Conservation (phyloP, 2,329 filamentous ascomycete genomes). For the Sodiomyces alkalinus region DNA sequence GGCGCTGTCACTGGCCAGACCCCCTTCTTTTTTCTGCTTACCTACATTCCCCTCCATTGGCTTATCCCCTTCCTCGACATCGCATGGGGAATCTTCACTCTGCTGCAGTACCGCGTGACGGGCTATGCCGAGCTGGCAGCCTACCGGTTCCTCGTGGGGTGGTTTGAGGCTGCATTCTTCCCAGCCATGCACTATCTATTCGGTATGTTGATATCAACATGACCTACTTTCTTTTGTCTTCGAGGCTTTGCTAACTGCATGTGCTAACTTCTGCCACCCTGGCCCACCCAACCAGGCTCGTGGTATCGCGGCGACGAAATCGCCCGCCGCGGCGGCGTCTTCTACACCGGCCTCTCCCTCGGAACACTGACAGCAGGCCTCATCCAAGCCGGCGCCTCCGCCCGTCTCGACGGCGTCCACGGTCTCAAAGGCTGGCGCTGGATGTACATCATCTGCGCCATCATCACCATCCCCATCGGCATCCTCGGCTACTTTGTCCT, state of each 20-base stretch:
- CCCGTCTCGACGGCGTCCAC: conserved; percentile 24
- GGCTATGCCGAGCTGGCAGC: conserved; percentile 33
- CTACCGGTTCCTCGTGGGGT: conserved; percentile 38
- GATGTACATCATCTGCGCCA: conserved; percentile 38
- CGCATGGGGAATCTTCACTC: conserved; percentile 39
- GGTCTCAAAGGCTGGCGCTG: conserved; percentile 36
- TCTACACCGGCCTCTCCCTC: conserved; percentile 32
- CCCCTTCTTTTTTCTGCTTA: conserved; percentile 36
- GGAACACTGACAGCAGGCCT: conserved; percentile 36
- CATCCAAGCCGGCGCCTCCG: conserved; percentile 27
- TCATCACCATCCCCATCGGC: conserved; percentile 39
- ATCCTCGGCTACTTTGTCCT: conserved; percentile 34
- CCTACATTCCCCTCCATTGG: conserved; percentile 28
- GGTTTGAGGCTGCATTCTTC: conserved; percentile 32
- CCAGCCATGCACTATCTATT: conserved; percentile 23
- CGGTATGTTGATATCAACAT: too few relatives aligned
- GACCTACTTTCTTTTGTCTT: neutral
- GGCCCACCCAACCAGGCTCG: conserved; percentile 7
- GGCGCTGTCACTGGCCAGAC: conserved; percentile 35
- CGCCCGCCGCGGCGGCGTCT: conserved; percentile 14
- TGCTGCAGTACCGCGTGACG: conserved; percentile 35
- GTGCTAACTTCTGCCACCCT: too few relatives aligned
- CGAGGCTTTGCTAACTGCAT: too few relatives aligned
- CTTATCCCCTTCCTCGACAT: conserved; percentile 35
- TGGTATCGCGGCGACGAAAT: conserved; percentile 16